Base-by-base conservation (phyloP, 768 basidiomycete genomes). In the Tephrocybe sp. region DNA sequence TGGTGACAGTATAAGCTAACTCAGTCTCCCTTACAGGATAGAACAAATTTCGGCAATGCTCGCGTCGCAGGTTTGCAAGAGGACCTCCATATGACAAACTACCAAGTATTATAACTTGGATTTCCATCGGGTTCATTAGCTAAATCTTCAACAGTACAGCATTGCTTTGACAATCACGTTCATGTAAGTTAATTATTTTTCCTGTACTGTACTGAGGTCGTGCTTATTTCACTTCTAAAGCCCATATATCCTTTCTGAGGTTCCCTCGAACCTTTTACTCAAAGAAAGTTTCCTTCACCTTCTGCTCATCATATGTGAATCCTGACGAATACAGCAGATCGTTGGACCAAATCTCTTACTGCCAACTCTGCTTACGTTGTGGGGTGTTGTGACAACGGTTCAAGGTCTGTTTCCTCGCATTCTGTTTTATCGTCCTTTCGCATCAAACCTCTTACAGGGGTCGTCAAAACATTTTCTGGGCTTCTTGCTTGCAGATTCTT, bases 401-500 rank as follows among this genome's bases (percentile, higher is more conserved):
- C 73, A 63, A 21, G 73, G 77, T 15, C 64, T 80, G 22, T 57
- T 79, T 13, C n/a, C 21, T 18, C 2, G 31, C 19, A 65, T 63
- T 3, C 72, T 27, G 71, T 51, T 64, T 77, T 30, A 69, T 77
- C 55, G 70, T 75, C 46, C 60, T 76, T 2, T 25, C n/a, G 8
- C 13, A 30, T 13, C 26, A 24, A n/a, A 43, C 9, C 24, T 30
- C 18, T 18, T 44, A 41, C 32, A 56, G 52, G 51, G 16, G 18
- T 47, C 27, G 49, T 51, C 9, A 53, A 47, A 37, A 37, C 51
- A 5, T 56, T 49, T 27, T 19, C 47, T 27, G 54, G 54, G 19
- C 65, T 81, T n/a, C 59, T 80, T 22, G 69, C 66, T 3, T 77
- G 73, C 52, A 67, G 80, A 24, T 73, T 80, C 57, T 73, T 79